Evolutionary conservation across 192 early-diverging fungal species (phyloP), one percentile per base, ranked within the genome.

Genomic region (Geranomyces michiganensis): DNA sequence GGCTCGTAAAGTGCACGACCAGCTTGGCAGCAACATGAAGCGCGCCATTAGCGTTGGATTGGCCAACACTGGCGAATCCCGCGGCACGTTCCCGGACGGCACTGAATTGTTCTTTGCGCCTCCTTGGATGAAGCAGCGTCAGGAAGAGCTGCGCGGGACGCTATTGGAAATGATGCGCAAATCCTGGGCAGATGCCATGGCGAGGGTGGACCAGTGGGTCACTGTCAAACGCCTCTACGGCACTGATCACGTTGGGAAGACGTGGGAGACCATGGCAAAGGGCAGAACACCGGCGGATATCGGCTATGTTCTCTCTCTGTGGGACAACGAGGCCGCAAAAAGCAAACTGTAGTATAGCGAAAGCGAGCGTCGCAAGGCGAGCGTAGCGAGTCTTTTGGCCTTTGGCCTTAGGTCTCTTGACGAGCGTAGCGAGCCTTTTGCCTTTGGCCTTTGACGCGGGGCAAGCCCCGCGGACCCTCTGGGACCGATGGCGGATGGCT

Each of bases 91-190:
- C 24, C 65, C 66, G 29, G 56, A n/a, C 22, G 73, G 61, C 1
- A 70, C 51, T 1, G 67, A 73, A 32, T 14, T 74, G 32, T 80
- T 80, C 65, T 80, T 80, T 43, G 76, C 76, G 17, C 79, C 79
- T 22, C 15, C 32, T n/a, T 80, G 79, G 79, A 62, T 75, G 21
- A 65, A 71, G 65, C 33, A 66, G 48, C 49, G 75, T 33, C 59
- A 58, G 17, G 48, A 43, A 10, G 66, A 48, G 13, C 45, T 74
- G 44, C 32, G 68, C 19, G 77, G 63, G 0, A 19, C 33, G 5
- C 31, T 59, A 0, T 4, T 62, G 19, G 27, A 49, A 15, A 12
- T 55, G 17, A 62, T 70, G 67, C 24, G 12, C 46, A 48, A 33
- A 33, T 45, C 70, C 12, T 78, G 77, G 77, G 49, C 21, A 22